Evolutionary conservation across 2,329 filamentous ascomycete species (phyloP).

Genomic region (Drechslera avenae): DNA sequence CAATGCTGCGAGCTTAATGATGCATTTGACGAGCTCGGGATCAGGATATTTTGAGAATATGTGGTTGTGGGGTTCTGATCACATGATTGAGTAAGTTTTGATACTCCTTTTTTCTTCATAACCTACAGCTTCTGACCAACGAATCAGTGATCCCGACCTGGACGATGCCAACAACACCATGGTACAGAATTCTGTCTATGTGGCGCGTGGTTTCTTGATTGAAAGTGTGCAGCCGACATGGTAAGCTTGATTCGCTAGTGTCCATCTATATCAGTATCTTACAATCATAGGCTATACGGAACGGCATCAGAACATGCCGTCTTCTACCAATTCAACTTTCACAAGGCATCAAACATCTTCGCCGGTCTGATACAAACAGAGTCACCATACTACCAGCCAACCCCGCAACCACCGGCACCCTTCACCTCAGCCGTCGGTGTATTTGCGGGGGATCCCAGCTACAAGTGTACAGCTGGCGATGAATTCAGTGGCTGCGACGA

Average conservation of each 20-base stretch:
- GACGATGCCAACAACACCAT: conserved; percentile 57
- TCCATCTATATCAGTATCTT: not conserved
- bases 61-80: not conserved
- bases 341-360: conserved; percentile 75
- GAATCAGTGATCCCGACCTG: conserved; percentile 20
- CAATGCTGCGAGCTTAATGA: conserved; percentile 62
- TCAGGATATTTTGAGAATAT: not conserved
- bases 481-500: conserved; percentile 2
- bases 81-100: not conserved
- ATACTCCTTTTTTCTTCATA: too few species aligned
- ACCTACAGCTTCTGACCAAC: not conserved
- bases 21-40: not conserved
- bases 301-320: conserved; percentile 65
- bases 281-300: not conserved
- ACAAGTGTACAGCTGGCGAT: not conserved
- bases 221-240: conserved; percentile 57
- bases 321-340: conserved; percentile 79
- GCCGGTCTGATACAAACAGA: conserved; percentile 83
- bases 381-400: conserved; percentile 64
- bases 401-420: not conserved
- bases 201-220: conserved; percentile 75
- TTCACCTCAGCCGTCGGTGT: not conserved
- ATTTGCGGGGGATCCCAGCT: not conserved
- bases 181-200: conserved; percentile 61
- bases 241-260: conserved; percentile 2